These are phyloP conservation scores for Pelargonium fulgidum DNA, from an alignment of 441 rosid species.

Conservation along the genomic window DNA sequence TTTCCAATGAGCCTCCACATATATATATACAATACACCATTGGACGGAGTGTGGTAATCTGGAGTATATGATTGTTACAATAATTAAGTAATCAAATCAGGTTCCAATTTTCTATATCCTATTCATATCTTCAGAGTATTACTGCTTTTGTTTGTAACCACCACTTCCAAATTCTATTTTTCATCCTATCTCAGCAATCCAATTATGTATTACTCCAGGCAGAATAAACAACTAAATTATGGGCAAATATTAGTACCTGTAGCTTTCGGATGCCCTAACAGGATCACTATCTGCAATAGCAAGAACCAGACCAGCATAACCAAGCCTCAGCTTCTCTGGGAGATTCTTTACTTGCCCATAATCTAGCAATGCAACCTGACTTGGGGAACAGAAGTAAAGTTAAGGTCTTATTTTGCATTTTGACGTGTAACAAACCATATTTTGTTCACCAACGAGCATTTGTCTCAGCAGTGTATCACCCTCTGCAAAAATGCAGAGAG, in stretches of 20 bases:
- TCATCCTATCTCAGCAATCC: not conserved
- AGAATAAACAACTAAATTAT: not conserved
- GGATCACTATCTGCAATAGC: conserved; percentile 75
- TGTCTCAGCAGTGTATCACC: not conserved
- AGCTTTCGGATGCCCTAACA: conserved; percentile 61
- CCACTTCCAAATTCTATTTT: not conserved
- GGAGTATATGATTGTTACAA: not conserved
- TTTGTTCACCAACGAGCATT: not conserved
- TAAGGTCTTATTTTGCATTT: not conserved
- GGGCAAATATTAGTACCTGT: conserved; percentile 38
- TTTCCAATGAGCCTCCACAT: too few species aligned
- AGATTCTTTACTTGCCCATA: conserved; percentile 97
- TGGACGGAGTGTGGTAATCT: not conserved
- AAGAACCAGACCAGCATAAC: conserved; percentile 76
- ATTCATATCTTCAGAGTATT: too few species aligned
- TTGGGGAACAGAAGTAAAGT: conserved; percentile 14
- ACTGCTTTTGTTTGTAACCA: not conserved
- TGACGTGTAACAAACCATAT: not conserved
- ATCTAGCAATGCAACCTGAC: conserved; percentile 85
- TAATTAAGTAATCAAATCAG: too few species aligned
- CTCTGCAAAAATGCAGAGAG: conserved; percentile 1
- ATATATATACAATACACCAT: too few species aligned
- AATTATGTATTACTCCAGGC: not conserved
- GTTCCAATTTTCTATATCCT: too few species aligned
- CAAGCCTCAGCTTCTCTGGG: conserved; percentile 67